Evolutionary conservation across 2,329 filamentous ascomycete species (phyloP).

Genomic region (Thelonectria olida): DNA sequence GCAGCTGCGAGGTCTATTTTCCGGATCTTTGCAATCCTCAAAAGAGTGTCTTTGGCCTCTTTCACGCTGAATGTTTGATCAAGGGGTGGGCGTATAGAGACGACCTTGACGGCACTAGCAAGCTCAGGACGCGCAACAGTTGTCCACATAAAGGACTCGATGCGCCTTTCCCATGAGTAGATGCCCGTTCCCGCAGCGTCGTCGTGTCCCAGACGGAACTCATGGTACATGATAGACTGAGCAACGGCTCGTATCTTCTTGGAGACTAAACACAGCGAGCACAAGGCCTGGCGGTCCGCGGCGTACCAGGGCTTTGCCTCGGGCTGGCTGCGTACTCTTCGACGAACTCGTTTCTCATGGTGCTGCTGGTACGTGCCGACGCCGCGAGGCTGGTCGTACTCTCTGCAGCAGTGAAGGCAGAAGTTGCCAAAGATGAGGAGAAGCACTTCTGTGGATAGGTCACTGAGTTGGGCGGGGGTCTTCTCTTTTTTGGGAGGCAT

Average conservation of each 20-base stretch:
- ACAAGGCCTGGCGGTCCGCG: constrained; percentile 5
- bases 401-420: constrained; percentile 24
- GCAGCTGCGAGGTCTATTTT: background rate
- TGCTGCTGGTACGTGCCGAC: background rate
- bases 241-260: constrained; percentile 14
- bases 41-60: constrained; percentile 7
- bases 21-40: background rate
- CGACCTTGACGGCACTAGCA: constrained; percentile 10
- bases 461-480: background rate
- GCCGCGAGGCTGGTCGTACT: constrained; percentile 6
- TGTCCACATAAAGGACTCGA: constrained; percentile 21
- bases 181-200: background rate
- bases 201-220: constrained; percentile 17
- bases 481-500: background rate
- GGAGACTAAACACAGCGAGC: constrained; percentile 22
- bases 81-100: background rate
- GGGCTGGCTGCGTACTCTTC: background rate
- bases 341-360: background rate
- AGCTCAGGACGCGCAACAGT: constrained; percentile 13
- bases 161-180: background rate
- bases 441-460: constrained; percentile 21
- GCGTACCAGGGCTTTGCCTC: constrained; percentile 3
- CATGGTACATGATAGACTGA: constrained; percentile 26
- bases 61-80: background rate
- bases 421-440: constrained; percentile 22